phyloP scores from a whole-genome alignment of 108 stramenopile genomes.

The Nitzschia sp. region DNA sequence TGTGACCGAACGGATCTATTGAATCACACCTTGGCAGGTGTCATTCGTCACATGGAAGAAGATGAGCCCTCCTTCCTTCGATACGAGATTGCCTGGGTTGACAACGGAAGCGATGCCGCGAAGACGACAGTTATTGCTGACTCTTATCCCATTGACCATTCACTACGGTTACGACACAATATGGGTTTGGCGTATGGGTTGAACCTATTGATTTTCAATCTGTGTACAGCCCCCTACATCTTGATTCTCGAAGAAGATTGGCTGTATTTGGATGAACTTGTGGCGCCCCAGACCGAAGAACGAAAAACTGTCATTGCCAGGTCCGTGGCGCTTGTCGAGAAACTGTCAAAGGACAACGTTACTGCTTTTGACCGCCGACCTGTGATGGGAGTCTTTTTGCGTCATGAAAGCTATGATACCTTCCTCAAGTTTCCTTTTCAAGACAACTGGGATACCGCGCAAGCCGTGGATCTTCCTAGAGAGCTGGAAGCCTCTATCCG shows the following conservation, averaged over 20 bases:
- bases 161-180: conserved; percentile 35
- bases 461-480: conserved; percentile 8
- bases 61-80: conserved; percentile 43
- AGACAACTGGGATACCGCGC: conserved; percentile 25
- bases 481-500: conserved; percentile 3
- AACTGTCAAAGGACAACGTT: conserved; percentile 4
- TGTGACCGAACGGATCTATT: conserved; percentile 46
- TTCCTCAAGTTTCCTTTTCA: conserved; percentile 25
- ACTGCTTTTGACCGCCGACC: conserved; percentile 36
- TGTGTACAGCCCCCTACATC: conserved; percentile 51
- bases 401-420: conserved; percentile 37
- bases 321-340: conserved; percentile 37
- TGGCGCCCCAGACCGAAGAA: conserved; percentile 34
- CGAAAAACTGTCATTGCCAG: conserved; percentile 38
- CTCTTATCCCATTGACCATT: conserved; percentile 45
- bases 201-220: conserved; percentile 43
- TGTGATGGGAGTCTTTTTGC: conserved; percentile 45
- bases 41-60: conserved; percentile 55
- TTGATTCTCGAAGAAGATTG: conserved; percentile 52
- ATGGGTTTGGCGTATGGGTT: conserved; percentile 48
- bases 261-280: conserved; percentile 50
- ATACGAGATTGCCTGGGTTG: conserved; percentile 58
- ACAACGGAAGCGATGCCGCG: conserved; percentile 35
- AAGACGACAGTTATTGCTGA: conserved; percentile 24
- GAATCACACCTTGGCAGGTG: conserved; percentile 46